Evolutionary conservation across 306 rosid genomes (phyloP).

Genomic region (Glycine latifolia): DNA sequence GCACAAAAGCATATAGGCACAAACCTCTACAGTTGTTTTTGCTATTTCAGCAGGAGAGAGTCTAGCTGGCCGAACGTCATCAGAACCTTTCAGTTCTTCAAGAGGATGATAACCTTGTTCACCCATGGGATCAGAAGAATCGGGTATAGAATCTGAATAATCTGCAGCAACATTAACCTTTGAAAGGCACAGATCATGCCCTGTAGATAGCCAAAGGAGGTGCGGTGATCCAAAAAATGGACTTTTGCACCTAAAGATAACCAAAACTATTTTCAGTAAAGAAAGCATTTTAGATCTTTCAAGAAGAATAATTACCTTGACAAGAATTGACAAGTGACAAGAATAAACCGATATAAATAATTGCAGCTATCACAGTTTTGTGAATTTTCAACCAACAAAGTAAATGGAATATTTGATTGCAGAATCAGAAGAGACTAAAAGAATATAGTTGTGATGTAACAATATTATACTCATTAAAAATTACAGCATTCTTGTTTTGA

Average conservation of each 20-base stretch:
- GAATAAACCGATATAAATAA: conserved; percentile 11
- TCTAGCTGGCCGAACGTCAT: conserved; percentile 62
- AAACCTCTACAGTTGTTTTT: conserved; percentile 83
- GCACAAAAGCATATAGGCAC: conserved; percentile 31
- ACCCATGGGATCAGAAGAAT: conserved; percentile 69
- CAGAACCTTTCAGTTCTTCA: conserved; percentile 75
- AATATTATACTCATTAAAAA: no score
- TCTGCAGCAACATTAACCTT: conserved; percentile 92
- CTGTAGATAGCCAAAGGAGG: conserved; percentile 67
- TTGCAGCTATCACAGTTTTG: conserved; percentile 5
- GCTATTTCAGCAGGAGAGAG: conserved; percentile 90
- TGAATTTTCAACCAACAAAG: conserved; percentile 28
- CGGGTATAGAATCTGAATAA: conserved; percentile 87
- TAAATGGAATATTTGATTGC: background rate
- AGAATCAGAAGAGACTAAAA: no score
- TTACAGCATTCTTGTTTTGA: background rate
- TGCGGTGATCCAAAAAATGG: conserved; percentile 61
- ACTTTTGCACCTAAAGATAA: conserved; percentile 67
- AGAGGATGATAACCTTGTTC: conserved; percentile 85
- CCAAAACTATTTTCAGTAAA: conserved; percentile 45
- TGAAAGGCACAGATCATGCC: conserved; percentile 71
- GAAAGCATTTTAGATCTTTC: conserved; percentile 32
- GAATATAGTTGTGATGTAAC: no score
- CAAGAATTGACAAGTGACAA: conserved; percentile 22
- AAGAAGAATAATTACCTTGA: conserved; percentile 29